Base-by-base conservation (phyloP, 2,329 filamentous ascomycete species). In the Pseudopithomyces chartarum region DNA sequence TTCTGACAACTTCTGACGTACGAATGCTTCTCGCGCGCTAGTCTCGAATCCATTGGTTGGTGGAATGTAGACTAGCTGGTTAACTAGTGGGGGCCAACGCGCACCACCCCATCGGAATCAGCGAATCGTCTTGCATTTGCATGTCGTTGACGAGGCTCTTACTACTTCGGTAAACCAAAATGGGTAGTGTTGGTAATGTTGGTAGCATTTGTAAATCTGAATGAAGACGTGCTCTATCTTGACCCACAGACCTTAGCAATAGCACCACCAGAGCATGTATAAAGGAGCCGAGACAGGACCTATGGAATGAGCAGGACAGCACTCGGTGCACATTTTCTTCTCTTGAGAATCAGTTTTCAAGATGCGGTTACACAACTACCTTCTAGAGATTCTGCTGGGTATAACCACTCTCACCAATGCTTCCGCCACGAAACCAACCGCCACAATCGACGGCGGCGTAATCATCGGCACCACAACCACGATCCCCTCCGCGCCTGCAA, bases 401-500 rank as follows among this genome's bases (percentile, higher is more conserved):
- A 15, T 22, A 17, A 23, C 47, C 6, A n/a, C 22, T 4, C 23
- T 40, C 23, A 29, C 34, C 22, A 13, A 19, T 13, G 36, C 66
- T 66, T 22, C 13, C 23, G 10, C 23, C 34, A 19, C 47, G 6
- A 42, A 42, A 19, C 69, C 68, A 2, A 68, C 66, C 19, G 69
- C 63, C 6, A 69, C 63, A 2, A 61, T 73, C 15, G 59, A 64
- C 47, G 51, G 57, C 26, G 70, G 70, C 15, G 48, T 63, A 1
- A 15, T 73, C 1, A 38, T 72, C 5, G 70, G 71, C 12, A 73
- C 63, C 6, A 57, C 66, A 0, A 72, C 69, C 8, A 54, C 64
- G 3, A 67, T 66, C 13, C 60, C 68, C 0, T 56, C 60, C 6
- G 59, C 62, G 17, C 19, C 64, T 2, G 61, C 55, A 26, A 57